Conservation (phyloP, 495 filamentous ascomycete species). For the Trichocladium antarcticum region DNA sequence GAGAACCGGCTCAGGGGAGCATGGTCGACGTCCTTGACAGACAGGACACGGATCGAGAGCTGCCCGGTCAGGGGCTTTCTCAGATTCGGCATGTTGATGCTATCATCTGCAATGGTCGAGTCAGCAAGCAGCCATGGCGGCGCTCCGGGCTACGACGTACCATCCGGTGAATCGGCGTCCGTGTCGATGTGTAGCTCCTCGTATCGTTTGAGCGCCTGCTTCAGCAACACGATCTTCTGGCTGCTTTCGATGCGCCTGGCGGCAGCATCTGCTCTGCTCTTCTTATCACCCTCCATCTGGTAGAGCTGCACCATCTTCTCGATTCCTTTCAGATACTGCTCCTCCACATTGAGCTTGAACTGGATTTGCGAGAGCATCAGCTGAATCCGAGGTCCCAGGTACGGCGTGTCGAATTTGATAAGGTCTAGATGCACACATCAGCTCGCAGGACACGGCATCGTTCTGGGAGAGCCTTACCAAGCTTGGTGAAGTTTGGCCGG, state of each 20-base stretch:
- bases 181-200: conserved; percentile 96
- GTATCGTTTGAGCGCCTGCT: conserved; percentile 90
- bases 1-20: conserved; percentile 77
- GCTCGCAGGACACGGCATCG: not conserved
- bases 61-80: conserved; percentile 87
- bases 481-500: conserved; percentile 86
- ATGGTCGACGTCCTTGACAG: conserved; percentile 92
- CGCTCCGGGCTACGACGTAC: conserved; percentile 35
- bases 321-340: conserved; percentile 97
- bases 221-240: conserved; percentile 93
- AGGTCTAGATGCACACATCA: conserved; percentile 49
- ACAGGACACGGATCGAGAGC: conserved; percentile 72
- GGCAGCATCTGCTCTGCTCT: conserved; percentile 86
- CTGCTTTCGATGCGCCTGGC: conserved; percentile 83
- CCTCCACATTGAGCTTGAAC: conserved; percentile 98
- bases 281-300: conserved; percentile 94
- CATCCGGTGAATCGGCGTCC: conserved; percentile 75
- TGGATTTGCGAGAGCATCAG: conserved; percentile 98
- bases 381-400: conserved; percentile 94
- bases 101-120: conserved; percentile 58
- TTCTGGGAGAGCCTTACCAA: conserved; percentile 50
- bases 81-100: conserved; percentile 87
- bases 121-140: conserved; percentile 15
- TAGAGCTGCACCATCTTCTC: conserved; percentile 99
- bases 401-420: conserved; percentile 95